Evolutionary conservation across 371 early-diverging fungal genomes (phyloP).

Genomic region (Rhizopus arrhizus): DNA sequence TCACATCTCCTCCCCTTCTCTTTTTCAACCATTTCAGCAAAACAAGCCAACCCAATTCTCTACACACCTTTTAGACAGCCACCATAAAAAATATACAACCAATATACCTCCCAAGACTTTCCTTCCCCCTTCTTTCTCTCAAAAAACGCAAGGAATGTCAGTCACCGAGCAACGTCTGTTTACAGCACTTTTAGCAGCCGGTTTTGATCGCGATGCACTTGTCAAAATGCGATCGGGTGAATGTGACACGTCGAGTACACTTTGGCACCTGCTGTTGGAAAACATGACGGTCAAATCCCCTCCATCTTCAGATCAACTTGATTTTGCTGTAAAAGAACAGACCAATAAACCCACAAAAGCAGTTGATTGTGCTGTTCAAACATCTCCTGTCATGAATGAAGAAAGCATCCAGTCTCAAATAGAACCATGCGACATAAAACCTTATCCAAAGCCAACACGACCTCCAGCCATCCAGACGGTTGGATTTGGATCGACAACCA

Average conservation of each 20-base stretch:
- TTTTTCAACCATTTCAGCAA: conserved; percentile 31
- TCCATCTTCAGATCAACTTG: conserved; percentile 22
- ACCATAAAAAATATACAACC: not conserved
- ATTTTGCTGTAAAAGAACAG: conserved; percentile 15
- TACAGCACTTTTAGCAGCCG: conserved; percentile 56
- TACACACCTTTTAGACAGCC: conserved; percentile 28
- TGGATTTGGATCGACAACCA: conserved; percentile 34
- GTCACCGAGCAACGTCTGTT: conserved; percentile 54
- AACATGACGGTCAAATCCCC: conserved; percentile 23
- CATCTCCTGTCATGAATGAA: not conserved
- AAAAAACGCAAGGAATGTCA: conserved; percentile 40
- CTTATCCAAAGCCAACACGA: conserved; percentile 24
- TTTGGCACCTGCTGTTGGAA: conserved; percentile 74
- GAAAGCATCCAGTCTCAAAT: not conserved
- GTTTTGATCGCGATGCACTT: conserved; percentile 67
- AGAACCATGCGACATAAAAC: conserved; percentile 5
- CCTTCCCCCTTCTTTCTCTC: conserved; percentile 16
- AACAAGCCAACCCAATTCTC: conserved; percentile 41
- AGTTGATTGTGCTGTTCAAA: not conserved
- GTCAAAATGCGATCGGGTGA: conserved; percentile 65
- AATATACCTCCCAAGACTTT: conserved; percentile 22
- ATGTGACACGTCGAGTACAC: conserved; percentile 68
- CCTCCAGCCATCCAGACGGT: conserved; percentile 22
- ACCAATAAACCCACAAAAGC: not conserved
- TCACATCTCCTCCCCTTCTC: not conserved